Base-by-base conservation (phyloP, 2,329 filamentous ascomycete species). In the Podosphaera aphanis region DNA sequence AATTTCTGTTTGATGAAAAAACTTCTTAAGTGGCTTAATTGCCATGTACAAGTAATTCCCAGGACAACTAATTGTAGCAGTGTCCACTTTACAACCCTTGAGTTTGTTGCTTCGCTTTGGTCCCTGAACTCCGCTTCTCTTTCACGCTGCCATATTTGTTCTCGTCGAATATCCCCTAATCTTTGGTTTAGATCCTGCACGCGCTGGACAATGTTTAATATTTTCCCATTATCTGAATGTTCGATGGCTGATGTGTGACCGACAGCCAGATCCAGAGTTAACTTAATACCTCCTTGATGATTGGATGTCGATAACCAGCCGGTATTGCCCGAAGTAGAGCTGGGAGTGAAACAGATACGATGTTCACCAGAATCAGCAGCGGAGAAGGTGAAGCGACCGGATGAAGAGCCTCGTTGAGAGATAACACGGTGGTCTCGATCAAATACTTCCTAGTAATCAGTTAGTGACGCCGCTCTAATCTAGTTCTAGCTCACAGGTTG, bases 1-100 rank as follows among this genome's bases (percentile, higher is more conserved):
- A 98, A 77, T 73, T 98, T 98, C 69, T 95, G 88, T 73, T 98
- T 98, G 70, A 98, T 98, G 69, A 98, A 98, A 73, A 98, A 98
- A 41, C 83, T 81, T 55, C 90, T 74, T 56, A 98, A 72, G 65
- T 98, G 88, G 46, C 85, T 93, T 41, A 98, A 70, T 64, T 98
- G 90, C 90, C 90, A 98, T 50, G 84, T 83, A 65, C 90, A 98
- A 29, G 90, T 93, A 47, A 79, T 70, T 46, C 78, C 83, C 46
- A 98, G 69, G 33, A 95, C 75, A 45, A 77, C 71, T 49, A 95
- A 67, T 64, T 98, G 90, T 54, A 95, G 79, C 52, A 94, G 59
- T 53, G 90, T 88, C 88, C 90, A 98, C 55, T 85, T 78, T 44
- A 95, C 77, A 51, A 95, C 88, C 57, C 88, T 80, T 47, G 77